These are phyloP conservation scores for Odontarrhena argentea DNA, from an alignment of 345 rosid genomes.

Conservation along the genomic window DNA sequence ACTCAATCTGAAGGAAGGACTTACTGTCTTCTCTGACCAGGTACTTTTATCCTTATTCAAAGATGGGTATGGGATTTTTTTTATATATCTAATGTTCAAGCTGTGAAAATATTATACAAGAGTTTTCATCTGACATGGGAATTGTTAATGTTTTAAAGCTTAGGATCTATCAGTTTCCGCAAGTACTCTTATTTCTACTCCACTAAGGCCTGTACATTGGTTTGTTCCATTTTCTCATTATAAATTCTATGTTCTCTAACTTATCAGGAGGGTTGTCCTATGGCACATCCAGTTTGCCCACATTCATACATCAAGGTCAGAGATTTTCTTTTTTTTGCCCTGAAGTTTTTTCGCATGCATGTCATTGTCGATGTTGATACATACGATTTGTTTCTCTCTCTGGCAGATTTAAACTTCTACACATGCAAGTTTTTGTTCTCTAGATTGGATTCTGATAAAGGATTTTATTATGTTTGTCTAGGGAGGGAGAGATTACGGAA, in stretches of 20 bases:
- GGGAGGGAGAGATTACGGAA: slow-evolving; percentile 99
- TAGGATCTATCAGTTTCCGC: slow-evolving; percentile 84
- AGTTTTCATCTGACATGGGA: slow-evolving; percentile 99
- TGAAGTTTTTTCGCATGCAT: not conserved
- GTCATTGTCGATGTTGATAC: slow-evolving; percentile 25
- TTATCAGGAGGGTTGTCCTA: slow-evolving; percentile 93
- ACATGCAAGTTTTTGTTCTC: slow-evolving; percentile 63
- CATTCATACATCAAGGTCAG: slow-evolving; percentile 97
- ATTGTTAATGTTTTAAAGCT: slow-evolving; percentile 93
- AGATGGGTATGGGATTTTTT: slow-evolving; percentile 10
- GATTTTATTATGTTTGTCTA: slow-evolving; percentile 48
- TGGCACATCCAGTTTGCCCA: slow-evolving; percentile 99
- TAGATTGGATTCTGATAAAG: slow-evolving; percentile 12
- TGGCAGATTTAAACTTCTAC: slow-evolving; percentile 98
- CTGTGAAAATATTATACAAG: slow-evolving; percentile 49
- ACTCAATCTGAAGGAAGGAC: slow-evolving; percentile 99
- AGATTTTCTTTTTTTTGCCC: not conserved
- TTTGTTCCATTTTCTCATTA: slow-evolving; percentile 1
- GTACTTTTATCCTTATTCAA: slow-evolving; percentile 39
- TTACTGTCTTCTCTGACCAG: slow-evolving; percentile 97
- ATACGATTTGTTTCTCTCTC: slow-evolving; percentile 29
- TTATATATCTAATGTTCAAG: slow-evolving; percentile 1
- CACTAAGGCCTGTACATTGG: slow-evolving; percentile 8
- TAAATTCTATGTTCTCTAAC: slow-evolving; percentile 10
- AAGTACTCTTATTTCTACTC: slow-evolving; percentile 51